A percentile compares a stretch with the other conserved stretches of the same genome.
phyloP scores from a whole-genome alignment of 805 yeast species.

The Dipodascus albidus region DNA sequence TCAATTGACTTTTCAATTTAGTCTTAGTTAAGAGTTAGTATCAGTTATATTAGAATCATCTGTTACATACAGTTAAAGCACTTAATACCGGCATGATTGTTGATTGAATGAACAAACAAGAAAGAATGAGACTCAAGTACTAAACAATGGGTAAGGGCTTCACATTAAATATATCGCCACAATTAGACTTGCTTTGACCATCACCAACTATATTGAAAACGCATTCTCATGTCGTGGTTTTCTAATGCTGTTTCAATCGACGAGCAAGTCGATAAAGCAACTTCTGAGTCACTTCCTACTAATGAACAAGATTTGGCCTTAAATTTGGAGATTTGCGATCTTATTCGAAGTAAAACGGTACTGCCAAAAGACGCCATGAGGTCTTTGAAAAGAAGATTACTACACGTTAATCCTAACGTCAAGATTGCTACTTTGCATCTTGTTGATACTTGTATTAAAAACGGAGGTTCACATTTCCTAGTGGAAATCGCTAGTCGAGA shows the following conservation, averaged over 20 bases:
- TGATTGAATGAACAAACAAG: too few species aligned
- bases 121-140: too few species aligned
- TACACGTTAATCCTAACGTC: conserved; percentile 67
- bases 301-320: conserved; percentile 68
- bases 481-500: conserved; percentile 72
- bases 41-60: too few species aligned
- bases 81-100: background rate
- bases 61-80: conserved; percentile 1
- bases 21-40: conserved; percentile 6
- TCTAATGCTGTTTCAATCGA: conserved; percentile 35
- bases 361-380: conserved; percentile 78
- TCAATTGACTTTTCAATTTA: conserved; percentile 27
- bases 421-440: conserved; percentile 66
- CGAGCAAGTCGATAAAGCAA: conserved; percentile 58
- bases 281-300: conserved; percentile 81
- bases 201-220: background rate
- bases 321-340: conserved; percentile 79
- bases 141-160: background rate
- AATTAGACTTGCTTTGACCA: too few species aligned
- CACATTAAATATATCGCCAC: too few species aligned
- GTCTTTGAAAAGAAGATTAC: conserved; percentile 62
- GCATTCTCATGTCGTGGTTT: conserved; percentile 26
- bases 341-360: conserved; percentile 70
- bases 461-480: conserved; percentile 81
- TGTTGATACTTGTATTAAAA: conserved; percentile 79